Conservation (phyloP, 2,329 filamentous ascomycete genomes). For the Beauveria pseudobassiana region DNA sequence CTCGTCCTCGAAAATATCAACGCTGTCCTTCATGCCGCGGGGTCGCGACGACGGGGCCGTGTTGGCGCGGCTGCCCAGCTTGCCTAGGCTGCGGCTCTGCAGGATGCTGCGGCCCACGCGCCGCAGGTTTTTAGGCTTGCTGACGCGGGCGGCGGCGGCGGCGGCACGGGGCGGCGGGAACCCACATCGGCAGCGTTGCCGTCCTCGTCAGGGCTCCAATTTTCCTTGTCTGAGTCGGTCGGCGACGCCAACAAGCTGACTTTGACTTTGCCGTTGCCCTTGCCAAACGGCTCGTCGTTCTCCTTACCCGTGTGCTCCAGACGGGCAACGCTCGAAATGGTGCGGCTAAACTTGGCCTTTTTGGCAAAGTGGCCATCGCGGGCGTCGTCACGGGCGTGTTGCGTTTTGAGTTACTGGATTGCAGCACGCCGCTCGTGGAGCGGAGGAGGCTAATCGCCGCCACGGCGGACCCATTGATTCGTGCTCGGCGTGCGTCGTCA, state of each 20-base stretch:
- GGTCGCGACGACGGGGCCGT: slow-evolving; percentile 33
- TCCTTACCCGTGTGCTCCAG: slow-evolving; percentile 38
- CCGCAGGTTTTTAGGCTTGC: slow-evolving; percentile 26
- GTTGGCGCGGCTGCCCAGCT: slow-evolving; percentile 31
- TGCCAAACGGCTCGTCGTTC: slow-evolving; percentile 14
- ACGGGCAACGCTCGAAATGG: slow-evolving; percentile 54
- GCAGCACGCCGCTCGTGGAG: slow-evolving; percentile 51
- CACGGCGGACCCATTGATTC: slow-evolving; percentile 71
- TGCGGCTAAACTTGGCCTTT: slow-evolving; percentile 53
- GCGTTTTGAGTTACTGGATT: slow-evolving; percentile 56
- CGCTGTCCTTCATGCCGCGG: slow-evolving; percentile 24
- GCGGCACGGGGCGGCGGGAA: slow-evolving; percentile 23
- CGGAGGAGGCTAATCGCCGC: slow-evolving; percentile 76
- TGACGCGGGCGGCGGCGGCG: slow-evolving; percentile 26
- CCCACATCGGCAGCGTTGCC: slow-evolving; percentile 27
- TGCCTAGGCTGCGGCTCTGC: slow-evolving; percentile 28
- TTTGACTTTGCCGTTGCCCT: slow-evolving; percentile 28
- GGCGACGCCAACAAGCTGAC: slow-evolving; percentile 31
- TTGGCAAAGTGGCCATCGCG: slow-evolving; percentile 32
- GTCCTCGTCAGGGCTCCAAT: slow-evolving; percentile 59
- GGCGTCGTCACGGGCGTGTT: slow-evolving; percentile 41
- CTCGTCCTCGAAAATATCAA: slow-evolving; percentile 48
- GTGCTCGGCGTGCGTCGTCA: slow-evolving; percentile 74
- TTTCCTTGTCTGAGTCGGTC: slow-evolving; percentile 87
- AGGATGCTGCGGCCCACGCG: slow-evolving; percentile 35